Conservation (phyloP, 495 filamentous ascomycete genomes). For the Usnea hakonensis region DNA sequence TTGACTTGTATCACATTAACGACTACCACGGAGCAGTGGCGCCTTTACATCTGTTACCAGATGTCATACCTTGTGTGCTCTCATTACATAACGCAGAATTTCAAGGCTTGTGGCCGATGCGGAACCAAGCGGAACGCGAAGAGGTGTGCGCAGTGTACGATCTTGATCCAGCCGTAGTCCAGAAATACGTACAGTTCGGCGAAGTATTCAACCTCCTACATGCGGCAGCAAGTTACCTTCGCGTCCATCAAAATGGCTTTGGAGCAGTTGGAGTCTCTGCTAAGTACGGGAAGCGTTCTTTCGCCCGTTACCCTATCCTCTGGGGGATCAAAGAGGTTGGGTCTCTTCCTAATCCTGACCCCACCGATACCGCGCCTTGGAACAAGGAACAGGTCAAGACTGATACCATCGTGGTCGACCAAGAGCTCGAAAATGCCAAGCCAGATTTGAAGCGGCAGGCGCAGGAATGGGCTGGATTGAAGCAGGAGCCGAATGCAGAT, state of each 20-base stretch:
- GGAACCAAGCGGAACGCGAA: constrained; percentile 48
- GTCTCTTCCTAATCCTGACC: constrained; percentile 67
- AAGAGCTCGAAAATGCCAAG: constrained; percentile 48
- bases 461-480: constrained; percentile 68
- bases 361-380: constrained; percentile 65
- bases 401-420: constrained; percentile 49
- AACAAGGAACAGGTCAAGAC: constrained; percentile 46
- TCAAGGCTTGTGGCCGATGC: constrained; percentile 63
- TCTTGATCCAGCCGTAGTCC: constrained; percentile 39
- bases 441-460: constrained; percentile 56
- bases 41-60: constrained; percentile 60
- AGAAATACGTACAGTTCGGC: constrained; percentile 57
- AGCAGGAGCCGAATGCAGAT: constrained; percentile 59
- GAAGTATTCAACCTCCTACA: constrained; percentile 67
- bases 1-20: constrained; percentile 74
- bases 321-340: constrained; percentile 67
- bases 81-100: constrained; percentile 62
- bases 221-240: constrained; percentile 62
- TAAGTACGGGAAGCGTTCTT: constrained; percentile 69
- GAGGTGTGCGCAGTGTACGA: constrained; percentile 70
- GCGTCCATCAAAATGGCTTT: constrained; percentile 66
- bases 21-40: constrained; percentile 72
- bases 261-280: constrained; percentile 70
- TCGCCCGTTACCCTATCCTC: constrained; percentile 69
- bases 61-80: constrained; percentile 52